Percentiles rank a stretch among this genome's conserved stretches.
phyloP scores from a whole-genome alignment of 331 rosid species.

The Stylosanthes scabra region DNA sequence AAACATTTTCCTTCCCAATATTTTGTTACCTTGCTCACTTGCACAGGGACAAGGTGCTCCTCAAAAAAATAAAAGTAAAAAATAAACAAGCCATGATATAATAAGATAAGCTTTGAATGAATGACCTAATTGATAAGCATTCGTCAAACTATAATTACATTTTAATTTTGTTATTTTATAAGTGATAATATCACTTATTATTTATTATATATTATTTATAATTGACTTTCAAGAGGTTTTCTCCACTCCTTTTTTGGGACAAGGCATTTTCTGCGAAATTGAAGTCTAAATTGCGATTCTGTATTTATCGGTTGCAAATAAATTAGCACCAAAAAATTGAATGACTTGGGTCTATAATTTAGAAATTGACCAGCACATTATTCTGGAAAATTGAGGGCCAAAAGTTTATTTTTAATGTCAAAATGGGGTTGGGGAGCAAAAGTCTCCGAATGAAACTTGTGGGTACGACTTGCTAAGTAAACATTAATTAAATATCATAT shows the following conservation, averaged over 20 bases:
- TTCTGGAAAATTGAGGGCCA: slow-evolving; percentile 37
- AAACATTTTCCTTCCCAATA: too few relatives aligned
- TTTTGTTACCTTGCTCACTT: too few relatives aligned
- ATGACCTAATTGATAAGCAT: too few relatives aligned
- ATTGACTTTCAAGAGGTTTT: not conserved
- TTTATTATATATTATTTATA: too few relatives aligned
- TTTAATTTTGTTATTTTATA: too few relatives aligned
- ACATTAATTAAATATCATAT: not conserved
- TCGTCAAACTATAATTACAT: too few relatives aligned
- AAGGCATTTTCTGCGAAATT: not conserved
- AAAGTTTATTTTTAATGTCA: slow-evolving; percentile 22
- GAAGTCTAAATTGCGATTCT: not conserved
- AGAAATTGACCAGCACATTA: slow-evolving; percentile 40
- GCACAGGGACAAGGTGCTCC: too few relatives aligned
- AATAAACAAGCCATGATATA: not conserved
- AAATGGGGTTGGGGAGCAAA: slow-evolving; percentile 14
- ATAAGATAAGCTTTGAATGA: not conserved
- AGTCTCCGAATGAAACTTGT: not conserved
- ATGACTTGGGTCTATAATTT: not conserved
- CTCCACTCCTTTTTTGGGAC: not conserved
- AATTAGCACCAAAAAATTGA: not conserved
- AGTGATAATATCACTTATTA: too few relatives aligned
- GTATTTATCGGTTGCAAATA: not conserved
- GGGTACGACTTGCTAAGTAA: slow-evolving; percentile 7
- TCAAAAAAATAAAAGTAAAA: too few relatives aligned